These are phyloP conservation scores for Postia placenta DNA, from an alignment of 768 basidiomycete genomes.

Conservation along the genomic window DNA sequence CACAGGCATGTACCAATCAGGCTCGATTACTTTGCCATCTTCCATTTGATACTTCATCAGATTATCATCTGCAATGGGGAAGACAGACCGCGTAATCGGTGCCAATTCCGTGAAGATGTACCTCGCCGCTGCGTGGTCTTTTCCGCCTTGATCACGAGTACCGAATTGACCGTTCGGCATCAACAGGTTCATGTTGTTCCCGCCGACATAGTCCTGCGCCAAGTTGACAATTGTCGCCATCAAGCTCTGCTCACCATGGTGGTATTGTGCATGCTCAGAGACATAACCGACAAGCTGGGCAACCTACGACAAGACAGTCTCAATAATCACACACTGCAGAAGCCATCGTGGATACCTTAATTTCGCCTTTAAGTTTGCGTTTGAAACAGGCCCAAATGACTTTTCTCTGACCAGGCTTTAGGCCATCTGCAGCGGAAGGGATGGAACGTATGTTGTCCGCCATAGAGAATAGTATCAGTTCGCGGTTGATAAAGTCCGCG, in stretches of 20 bases:
- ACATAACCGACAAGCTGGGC: conserved; percentile 96
- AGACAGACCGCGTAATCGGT: conserved; percentile 67
- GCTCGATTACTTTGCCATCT: conserved; percentile 82
- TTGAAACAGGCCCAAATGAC: conserved; percentile 96
- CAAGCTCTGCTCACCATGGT: conserved; percentile 91
- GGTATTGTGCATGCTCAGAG: conserved; percentile 89
- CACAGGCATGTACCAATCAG: conserved; percentile 90
- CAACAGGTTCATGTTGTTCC: conserved; percentile 90
- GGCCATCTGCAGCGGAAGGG: conserved; percentile 86
- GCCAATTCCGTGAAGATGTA: conserved; percentile 88
- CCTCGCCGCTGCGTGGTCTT: conserved; percentile 94
- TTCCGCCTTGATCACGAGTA: conserved; percentile 88
- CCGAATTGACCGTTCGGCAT: conserved; percentile 92
- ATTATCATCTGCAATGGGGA: conserved; percentile 80
- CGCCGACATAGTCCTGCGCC: conserved; percentile 92
- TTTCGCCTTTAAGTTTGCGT: conserved; percentile 84
- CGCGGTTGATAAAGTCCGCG: conserved; percentile 96
- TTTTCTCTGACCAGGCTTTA: conserved; percentile 97
- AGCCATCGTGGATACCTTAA: conserved; percentile 55
- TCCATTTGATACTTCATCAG: conserved; percentile 77
- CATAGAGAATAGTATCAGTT: conserved; percentile 98
- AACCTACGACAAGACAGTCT: conserved; percentile 41
- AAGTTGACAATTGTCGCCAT: conserved; percentile 87
- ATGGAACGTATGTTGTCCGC: conserved; percentile 98
- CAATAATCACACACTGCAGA: not conserved